Percentiles rank a stretch among this genome's conserved stretches.
Evolutionary conservation across 2,329 filamentous ascomycete genomes (phyloP).

Genomic region (Aureobasidium sp.): DNA sequence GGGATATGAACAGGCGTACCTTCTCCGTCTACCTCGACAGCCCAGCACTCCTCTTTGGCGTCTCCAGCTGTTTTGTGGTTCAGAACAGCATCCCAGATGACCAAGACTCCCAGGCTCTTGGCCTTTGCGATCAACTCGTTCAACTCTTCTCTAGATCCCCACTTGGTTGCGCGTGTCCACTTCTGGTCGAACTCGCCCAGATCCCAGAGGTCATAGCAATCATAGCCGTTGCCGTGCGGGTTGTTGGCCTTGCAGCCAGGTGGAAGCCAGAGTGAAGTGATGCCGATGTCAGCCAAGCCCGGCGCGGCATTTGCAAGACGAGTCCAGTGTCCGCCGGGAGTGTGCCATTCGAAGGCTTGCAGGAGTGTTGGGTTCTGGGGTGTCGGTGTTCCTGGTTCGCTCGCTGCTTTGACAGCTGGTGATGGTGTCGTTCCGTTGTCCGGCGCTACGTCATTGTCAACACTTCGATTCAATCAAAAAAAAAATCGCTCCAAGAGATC

Average conservation of each 20-base stretch:
- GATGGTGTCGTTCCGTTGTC: not conserved
- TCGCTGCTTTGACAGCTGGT: not conserved
- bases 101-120: slow-evolving; percentile 43
- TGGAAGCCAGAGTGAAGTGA: slow-evolving; percentile 59
- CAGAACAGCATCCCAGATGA: slow-evolving; percentile 63
- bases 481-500: not conserved
- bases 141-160: slow-evolving; percentile 57
- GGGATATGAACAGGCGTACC: slow-evolving; percentile 13
- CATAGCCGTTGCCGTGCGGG: slow-evolving; percentile 57
- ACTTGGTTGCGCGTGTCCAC: slow-evolving; percentile 54
- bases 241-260: slow-evolving; percentile 61
- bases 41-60: slow-evolving; percentile 52
- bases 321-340: slow-evolving; percentile 39
- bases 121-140: slow-evolving; percentile 44
- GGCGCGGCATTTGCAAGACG: slow-evolving; percentile 21
- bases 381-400: slow-evolving; percentile 23
- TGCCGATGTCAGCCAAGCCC: slow-evolving; percentile 40
- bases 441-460: slow-evolving; percentile 4
- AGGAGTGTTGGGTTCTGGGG: slow-evolving; percentile 45
- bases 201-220: slow-evolving; percentile 55
- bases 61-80: slow-evolving; percentile 67
- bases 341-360: slow-evolving; percentile 67
- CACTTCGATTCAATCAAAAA: not conserved
- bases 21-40: slow-evolving; percentile 52
- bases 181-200: slow-evolving; percentile 69